A percentile compares a stretch with the other conserved stretches of the same genome.
phyloP scores from a whole-genome alignment of 208 protist species.

The Trypanosoma conorhini region DNA sequence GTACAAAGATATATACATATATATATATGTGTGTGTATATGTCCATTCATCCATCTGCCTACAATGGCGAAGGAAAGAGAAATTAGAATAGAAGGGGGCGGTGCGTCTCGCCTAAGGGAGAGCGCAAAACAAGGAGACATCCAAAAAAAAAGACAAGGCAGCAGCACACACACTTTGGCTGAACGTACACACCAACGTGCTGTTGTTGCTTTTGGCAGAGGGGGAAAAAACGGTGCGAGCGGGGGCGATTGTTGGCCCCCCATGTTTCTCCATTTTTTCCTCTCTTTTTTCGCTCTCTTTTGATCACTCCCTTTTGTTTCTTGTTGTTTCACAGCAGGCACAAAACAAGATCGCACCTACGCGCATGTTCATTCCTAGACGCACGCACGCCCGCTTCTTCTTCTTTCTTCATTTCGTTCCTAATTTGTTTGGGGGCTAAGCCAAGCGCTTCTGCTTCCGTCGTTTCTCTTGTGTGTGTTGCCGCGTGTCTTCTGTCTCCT shows the following conservation, averaged over 20 bases:
- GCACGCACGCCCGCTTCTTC: background rate
- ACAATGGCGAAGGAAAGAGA: background rate
- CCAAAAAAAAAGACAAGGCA: background rate
- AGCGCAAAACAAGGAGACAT: background rate
- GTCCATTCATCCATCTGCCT: background rate
- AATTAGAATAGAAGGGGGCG: background rate
- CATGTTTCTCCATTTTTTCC: constrained; percentile 5
- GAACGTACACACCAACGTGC: background rate
- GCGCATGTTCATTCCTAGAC: constrained; percentile 1
- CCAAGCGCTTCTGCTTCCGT: constrained; percentile 1
- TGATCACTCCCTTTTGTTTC: background rate
- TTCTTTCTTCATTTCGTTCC: background rate
- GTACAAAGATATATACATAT: background rate
- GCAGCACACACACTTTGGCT: background rate
- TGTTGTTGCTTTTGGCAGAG: background rate
- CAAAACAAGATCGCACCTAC: background rate
- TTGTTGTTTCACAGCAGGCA: background rate
- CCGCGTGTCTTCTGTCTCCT: constrained; percentile 15
- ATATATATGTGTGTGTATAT: background rate
- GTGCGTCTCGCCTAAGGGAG: background rate
- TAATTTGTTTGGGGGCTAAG: constrained; percentile 7
- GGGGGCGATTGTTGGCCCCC: background rate
- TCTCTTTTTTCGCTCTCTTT: background rate
- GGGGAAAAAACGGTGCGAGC: background rate
- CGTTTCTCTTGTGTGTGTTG: background rate